These are phyloP conservation scores for Allium fistulosum DNA, from an alignment of 106 monocot species.

Conservation along the genomic window DNA sequence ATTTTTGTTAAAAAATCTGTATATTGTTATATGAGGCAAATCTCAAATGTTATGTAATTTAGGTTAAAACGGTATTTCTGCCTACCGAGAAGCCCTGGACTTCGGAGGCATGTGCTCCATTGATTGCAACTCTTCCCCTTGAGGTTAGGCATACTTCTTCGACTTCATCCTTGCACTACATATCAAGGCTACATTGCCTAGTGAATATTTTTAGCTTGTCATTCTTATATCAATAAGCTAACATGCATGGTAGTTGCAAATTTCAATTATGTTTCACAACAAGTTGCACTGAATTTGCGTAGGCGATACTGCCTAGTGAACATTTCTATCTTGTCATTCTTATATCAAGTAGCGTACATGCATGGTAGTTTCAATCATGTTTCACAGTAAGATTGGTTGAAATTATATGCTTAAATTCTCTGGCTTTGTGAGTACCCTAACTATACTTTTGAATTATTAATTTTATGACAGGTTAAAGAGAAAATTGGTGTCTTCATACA, in stretches of 20 bases:
- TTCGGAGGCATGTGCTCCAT: constrained; percentile 65
- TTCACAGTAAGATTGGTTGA: too few relatives aligned
- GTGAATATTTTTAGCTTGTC: background rate
- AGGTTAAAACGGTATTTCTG: constrained; percentile 80
- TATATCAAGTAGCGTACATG: too few relatives aligned
- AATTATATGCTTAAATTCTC: too few relatives aligned
- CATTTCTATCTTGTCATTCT: too few relatives aligned
- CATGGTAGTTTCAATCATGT: too few relatives aligned
- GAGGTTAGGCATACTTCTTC: constrained; percentile 40
- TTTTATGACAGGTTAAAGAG: constrained; percentile 40
- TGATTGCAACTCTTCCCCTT: constrained; percentile 85
- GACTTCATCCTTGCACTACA: background rate
- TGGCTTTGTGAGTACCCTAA: background rate
- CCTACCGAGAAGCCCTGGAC: constrained; percentile 64
- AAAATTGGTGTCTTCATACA: constrained; percentile 88
- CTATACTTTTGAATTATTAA: constrained; percentile 2
- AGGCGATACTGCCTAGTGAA: too few relatives aligned
- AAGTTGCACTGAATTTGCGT: background rate
- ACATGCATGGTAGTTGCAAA: background rate
- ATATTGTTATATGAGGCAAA: too few relatives aligned
- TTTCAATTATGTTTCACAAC: background rate
- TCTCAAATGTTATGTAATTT: background rate
- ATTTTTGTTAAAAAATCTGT: too few relatives aligned
- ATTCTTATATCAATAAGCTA: background rate
- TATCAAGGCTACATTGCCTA: background rate